Evolutionary conservation across 345 rosid species (phyloP).

Genomic region (Citrus mangshanensis): DNA sequence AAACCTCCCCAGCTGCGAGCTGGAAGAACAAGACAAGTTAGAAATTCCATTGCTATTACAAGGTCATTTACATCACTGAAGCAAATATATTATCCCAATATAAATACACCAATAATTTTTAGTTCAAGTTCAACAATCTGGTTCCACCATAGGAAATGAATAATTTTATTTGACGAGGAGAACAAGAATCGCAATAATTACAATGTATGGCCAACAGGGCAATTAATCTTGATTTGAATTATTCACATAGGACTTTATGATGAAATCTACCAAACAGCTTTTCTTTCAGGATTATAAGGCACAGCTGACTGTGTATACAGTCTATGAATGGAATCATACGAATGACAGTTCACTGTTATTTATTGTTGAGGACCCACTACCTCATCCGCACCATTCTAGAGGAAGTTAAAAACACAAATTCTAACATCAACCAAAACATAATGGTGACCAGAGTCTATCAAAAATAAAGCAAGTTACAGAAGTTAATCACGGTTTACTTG

Average conservation of each 20-base stretch:
- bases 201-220: not conserved
- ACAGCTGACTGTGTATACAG: not conserved
- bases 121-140: not conserved
- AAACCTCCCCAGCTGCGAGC: slow-evolving; percentile 96
- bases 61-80: not conserved
- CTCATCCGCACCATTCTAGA: not conserved
- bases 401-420: slow-evolving; percentile 4
- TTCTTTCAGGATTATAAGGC: not conserved
- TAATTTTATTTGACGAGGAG: not conserved
- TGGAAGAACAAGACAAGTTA: slow-evolving; percentile 27
- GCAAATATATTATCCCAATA: not conserved
- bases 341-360: not conserved
- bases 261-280: not conserved
- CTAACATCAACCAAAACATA: not conserved
- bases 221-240: not conserved
- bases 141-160: not conserved
- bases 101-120: not conserved
- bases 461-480: not conserved
- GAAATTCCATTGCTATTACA: not conserved
- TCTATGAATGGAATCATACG: not conserved
- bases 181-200: not conserved
- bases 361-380: not conserved
- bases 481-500: not conserved
- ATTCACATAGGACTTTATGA: not conserved
- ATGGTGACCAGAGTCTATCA: not conserved